Evolutionary conservation across 1,284 basidiomycete species (phyloP).

Genomic region (Ustilago loliicola): DNA sequence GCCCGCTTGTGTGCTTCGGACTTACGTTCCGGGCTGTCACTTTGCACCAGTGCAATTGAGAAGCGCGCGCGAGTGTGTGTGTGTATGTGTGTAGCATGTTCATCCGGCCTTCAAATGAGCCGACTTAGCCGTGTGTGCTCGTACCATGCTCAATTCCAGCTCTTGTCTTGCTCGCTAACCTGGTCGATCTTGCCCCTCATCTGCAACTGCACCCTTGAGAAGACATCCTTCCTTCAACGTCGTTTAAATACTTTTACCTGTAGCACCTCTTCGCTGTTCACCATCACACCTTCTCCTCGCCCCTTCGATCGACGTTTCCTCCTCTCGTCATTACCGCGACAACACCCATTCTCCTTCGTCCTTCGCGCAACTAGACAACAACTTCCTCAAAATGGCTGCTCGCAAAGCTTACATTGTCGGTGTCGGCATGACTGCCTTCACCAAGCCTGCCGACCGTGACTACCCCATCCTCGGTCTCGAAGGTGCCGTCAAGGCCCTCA

Average conservation of each 20-base stretch:
- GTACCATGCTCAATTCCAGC: neutral
- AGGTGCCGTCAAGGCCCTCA: conserved; percentile 84
- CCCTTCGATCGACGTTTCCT: neutral
- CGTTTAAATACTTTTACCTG: conserved; percentile 21
- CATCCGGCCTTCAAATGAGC: conserved; percentile 26
- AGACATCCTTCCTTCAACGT: neutral
- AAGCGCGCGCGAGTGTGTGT: neutral
- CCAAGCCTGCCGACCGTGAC: conserved; percentile 78
- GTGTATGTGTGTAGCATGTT: neutral
- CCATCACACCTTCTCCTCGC: neutral
- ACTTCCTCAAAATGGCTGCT: conserved; percentile 33
- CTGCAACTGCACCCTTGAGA: neutral
- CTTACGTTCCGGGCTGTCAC: conserved; percentile 1
- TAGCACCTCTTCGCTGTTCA: neutral
- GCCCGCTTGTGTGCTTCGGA: neutral
- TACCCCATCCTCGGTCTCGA: conserved; percentile 75
- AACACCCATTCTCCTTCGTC: neutral
- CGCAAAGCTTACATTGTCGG: conserved; percentile 75
- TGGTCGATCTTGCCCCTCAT: neutral
- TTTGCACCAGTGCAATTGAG: neutral
- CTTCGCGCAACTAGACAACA: neutral
- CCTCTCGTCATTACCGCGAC: neutral
- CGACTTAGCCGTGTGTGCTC: conserved; percentile 24
- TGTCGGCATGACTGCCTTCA: conserved; percentile 83
- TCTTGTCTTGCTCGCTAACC: conserved; percentile 15